Base-by-base conservation (phyloP, 2,329 filamentous ascomycete genomes). In the Paracoccidioides brasiliensis region DNA sequence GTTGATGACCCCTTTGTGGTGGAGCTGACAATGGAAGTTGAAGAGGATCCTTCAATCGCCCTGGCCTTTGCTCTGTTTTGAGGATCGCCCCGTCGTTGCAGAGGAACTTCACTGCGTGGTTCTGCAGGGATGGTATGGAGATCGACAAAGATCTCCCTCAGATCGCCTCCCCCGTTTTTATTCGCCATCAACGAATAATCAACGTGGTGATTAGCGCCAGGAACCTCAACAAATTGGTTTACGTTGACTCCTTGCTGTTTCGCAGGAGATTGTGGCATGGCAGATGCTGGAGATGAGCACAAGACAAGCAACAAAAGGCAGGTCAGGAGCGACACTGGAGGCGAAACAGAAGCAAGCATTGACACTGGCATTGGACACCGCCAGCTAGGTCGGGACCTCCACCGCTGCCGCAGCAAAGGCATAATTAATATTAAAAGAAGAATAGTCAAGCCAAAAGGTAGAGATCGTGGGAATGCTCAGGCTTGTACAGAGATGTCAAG, bases 341-440 rank as follows among this genome's bases (percentile, higher is more conserved):
- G 12, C 15, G 37, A 40, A 30, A 12, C 40, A 40, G 35, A 22
- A n/a, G 43, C 12, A 40, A 28, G 12, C n/a, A 38, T 30, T 40
- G 43, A 30, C 46, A 10, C 48, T 45, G 43, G 35, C 32, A 41
- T 45, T 50, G 44, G 49, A 43, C 58, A 48, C 57, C 56, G 48
- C 49, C 56, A 48, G 40, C 54, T 59, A 35, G 52, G 56, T 49
- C 56, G 70, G 67, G 66, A 63, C 63, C 44, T 63, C 64, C 41
- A 40, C 51, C 42, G 54, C 28, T 30, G 41, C 14, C 30, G 49
- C 35, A 37, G 33, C 41, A 52, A 15, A 43, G 40, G 40, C 35
- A 49, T 49, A 49, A 37, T 15, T 22, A 51, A 40, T 32, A n/a
- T 41, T 52, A 22, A 22, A 41, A 37, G 33, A 52, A 42, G 12